Base-by-base conservation (phyloP, 306 rosid species). In the Senna siamea region DNA sequence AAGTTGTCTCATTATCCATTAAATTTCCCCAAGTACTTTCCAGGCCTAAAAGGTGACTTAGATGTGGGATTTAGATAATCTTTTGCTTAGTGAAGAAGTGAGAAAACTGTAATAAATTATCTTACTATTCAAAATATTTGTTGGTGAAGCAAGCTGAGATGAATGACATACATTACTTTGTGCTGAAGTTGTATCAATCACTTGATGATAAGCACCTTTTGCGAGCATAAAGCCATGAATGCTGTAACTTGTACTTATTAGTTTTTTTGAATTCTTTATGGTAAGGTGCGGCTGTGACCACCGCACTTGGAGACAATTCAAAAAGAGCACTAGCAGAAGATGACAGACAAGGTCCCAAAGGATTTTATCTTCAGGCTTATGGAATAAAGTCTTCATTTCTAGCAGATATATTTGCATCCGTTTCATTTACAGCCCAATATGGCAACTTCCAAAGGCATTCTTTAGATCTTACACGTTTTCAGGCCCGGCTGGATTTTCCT, bases 391-490 rank as follows among this genome's bases (percentile, higher is more conserved):
- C 93, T 67, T 83, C 89, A 66, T 44, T 87, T 78, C 69, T 87
- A 12, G 92, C 95, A 15, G 97, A 92, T 69, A 3, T 69, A 47
- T 89, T 94, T 81, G 97, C 82, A 64, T 84, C 97, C 23, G 52
- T 83, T 23, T 83, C 93, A 9, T 81, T 94, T 74, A 81, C 96
- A 48, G 96, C 97, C 46, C 99, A 91, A 77, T 68, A 75, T 64
- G 97, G 99, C 75, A 88, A 81, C 86, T 94, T 87, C 76, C 99
- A 92, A 81, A 78, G 81, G 83, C 80, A 9, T 65, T 87, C 69
- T 74, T 77, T 94, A 66, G 99, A 92, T 77, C 97, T 89, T 58
- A 81, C 95, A 0, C 86, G 88, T 22, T 87, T 94, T 84, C 93
- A 89, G 52, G 93, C 93, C 62, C 80, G 87, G 73, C 30, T 94